phyloP scores from a whole-genome alignment of 257 asterid genomes.

The Solanum piurae region DNA sequence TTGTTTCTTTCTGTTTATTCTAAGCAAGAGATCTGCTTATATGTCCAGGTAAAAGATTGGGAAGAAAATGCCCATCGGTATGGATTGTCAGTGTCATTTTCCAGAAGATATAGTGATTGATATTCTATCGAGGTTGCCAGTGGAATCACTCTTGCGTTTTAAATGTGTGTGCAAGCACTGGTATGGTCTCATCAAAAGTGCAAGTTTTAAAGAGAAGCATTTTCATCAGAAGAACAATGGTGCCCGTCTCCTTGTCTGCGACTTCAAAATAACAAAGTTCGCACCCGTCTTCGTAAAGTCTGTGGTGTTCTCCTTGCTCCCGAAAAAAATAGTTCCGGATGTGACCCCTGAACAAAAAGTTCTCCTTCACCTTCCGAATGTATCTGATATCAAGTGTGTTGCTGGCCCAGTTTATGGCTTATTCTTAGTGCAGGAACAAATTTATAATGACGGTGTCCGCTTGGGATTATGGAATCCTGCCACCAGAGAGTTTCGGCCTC shows the following conservation, averaged over 20 bases:
- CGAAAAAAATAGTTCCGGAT: too few relatives aligned
- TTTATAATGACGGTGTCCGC: neutral
- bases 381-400: neutral
- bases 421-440: neutral
- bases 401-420: neutral
- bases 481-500: neutral
- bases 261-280: too few relatives aligned
- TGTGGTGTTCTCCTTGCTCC: too few relatives aligned
- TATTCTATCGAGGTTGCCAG: conserved; percentile 20
- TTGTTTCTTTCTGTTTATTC: neutral
- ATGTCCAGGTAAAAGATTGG: too few relatives aligned
- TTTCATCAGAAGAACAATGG: conserved; percentile 11
- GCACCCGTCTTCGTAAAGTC: too few relatives aligned
- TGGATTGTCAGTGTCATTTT: neutral
- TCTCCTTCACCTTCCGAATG: too few relatives aligned
- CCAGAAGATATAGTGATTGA: conserved; percentile 20
- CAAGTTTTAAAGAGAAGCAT: conserved; percentile 11
- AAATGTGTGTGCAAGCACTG: conserved; percentile 30
- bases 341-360: too few relatives aligned
- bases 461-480: neutral
- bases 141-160: conserved; percentile 20
- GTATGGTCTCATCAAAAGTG: conserved; percentile 21
- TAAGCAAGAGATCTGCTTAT: too few relatives aligned
- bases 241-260: conserved; percentile 8
- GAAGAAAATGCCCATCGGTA: too few relatives aligned